These are phyloP conservation scores for Xylaria sp. DNA, from an alignment of 495 filamentous ascomycete species.

Conservation along the genomic window DNA sequence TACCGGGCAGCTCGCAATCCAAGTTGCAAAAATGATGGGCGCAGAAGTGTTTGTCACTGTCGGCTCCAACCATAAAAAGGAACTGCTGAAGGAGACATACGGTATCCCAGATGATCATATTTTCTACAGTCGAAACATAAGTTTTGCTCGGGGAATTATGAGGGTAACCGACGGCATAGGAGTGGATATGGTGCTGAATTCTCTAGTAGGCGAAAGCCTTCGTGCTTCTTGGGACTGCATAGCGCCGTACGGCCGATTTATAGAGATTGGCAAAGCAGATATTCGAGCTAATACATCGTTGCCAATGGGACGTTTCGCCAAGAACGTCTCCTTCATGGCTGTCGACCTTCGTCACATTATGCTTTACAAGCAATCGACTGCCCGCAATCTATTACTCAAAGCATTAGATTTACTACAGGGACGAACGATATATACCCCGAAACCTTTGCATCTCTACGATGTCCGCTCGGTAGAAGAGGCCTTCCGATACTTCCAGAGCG, in stretches of 20 bases:
- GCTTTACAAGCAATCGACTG: too few relatives aligned
- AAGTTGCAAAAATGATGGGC: conserved; percentile 54
- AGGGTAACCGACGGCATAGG: conserved; percentile 62
- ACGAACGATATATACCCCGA: conserved; percentile 33
- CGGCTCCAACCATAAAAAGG: conserved; percentile 48
- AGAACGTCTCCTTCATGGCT: conserved; percentile 45
- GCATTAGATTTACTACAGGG: conserved; percentile 24
- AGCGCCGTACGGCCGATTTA: conserved; percentile 55
- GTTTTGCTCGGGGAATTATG: conserved; percentile 52
- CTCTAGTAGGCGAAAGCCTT: conserved; percentile 52
- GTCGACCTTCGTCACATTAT: conserved; percentile 43
- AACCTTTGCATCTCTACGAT: conserved; percentile 46
- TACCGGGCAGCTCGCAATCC: conserved; percentile 59
- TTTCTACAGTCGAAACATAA: conserved; percentile 55
- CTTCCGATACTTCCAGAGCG: conserved; percentile 58
- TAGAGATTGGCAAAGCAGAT: conserved; percentile 53
- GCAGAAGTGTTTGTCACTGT: conserved; percentile 62
- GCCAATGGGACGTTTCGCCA: conserved; percentile 46
- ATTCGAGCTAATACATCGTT: conserved; percentile 37
- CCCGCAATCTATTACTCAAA: too few relatives aligned
- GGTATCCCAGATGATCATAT: conserved; percentile 57
- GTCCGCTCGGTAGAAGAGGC: conserved; percentile 53
- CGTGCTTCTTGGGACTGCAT: conserved; percentile 54
- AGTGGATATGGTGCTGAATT: conserved; percentile 54
- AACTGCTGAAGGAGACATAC: conserved; percentile 50